Base-by-base conservation (phyloP, 768 basidiomycete species). In the Mycena vitilis region DNA sequence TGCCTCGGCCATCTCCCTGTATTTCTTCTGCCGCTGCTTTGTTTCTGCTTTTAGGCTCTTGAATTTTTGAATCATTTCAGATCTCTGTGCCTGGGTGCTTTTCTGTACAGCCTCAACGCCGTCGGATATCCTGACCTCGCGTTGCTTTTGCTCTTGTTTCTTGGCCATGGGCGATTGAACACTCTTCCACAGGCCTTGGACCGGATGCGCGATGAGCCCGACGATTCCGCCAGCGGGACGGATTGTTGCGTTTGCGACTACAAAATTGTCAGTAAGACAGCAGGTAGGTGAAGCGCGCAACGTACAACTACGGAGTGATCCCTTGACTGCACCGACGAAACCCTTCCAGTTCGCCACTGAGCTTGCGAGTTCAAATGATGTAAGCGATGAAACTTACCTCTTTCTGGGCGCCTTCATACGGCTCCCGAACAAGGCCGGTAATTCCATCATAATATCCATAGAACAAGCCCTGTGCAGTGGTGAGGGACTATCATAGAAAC, bases 371-470 rank as follows among this genome's bases (percentile, higher is more conserved):
- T 23, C 18, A 45, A 64, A 34, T 30, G 37, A 61, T 16, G 55
- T 40, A 22, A 23, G 30, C 52, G 34, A 13, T 37, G n/a, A 51
- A 55, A 37, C 59, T 51, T 51, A 78, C 73, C 48, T 77, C 79
- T 65, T 79, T 77, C 73, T 79, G 76, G 11, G 78, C 80, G 1
- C 80, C 80, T 70, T 73, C 71, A 9, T 75, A 48, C 4, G 80
- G 77, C 65, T 81, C 80, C 22, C 73, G 71, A 49, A 80, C 75
- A 9, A 79, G 75, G 18, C 80, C 80, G 25, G 77, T 78, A 36
- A 81, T 79, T n/a, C 78, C 81, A 54, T 81, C 80, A 60, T 81
- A 79, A 34, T 79, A 80, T 34, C 79, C 80, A 56, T 79, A 78
- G 38, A 78, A 78, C 5, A 79, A 56, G 34, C 74, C 75, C 78